A percentile compares a stretch with the other conserved stretches of the same genome.
phyloP scores from a whole-genome alignment of 2,329 filamentous ascomycete species.

The Fusarium foetens region DNA sequence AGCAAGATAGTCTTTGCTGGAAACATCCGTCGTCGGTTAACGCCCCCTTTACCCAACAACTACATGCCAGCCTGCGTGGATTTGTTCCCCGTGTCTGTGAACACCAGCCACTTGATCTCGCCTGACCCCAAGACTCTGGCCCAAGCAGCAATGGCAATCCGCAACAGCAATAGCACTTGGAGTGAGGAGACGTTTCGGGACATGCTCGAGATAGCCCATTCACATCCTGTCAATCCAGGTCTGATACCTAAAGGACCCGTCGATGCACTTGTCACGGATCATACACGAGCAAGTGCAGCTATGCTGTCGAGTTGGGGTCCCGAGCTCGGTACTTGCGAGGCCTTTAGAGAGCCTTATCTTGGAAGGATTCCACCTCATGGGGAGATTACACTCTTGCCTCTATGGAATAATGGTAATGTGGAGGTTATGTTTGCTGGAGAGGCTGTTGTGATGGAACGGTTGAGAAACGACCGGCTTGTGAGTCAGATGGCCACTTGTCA shows the following conservation, averaged over 20 bases:
- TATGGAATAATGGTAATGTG: background rate
- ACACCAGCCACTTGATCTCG: background rate
- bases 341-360: conserved; percentile 12
- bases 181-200: background rate
- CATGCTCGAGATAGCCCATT: conserved; percentile 7
- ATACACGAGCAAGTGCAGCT: conserved; percentile 1
- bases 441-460: conserved; percentile 1
- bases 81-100: background rate
- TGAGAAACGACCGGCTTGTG: background rate
- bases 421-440: conserved; percentile 16
- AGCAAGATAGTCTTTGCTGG: conserved; percentile 12
- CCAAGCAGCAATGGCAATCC: background rate
- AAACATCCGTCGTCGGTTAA: conserved; percentile 6
- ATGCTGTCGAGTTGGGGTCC: conserved; percentile 16
- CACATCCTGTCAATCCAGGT: conserved; percentile 4
- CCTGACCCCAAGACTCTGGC: background rate
- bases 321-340: conserved; percentile 12
- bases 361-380: conserved; percentile 5
- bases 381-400: conserved; percentile 10
- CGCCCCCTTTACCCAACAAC: background rate
- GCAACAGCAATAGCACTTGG: conserved; percentile 11
- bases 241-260: conserved; percentile 6
- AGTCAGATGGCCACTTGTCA: conserved; percentile 8
- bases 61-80: conserved; percentile 14
- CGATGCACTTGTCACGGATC: conserved; percentile 4